These are phyloP conservation scores for Eucalyptus pauciflora DNA, from an alignment of 345 rosid genomes.

Conservation along the genomic window DNA sequence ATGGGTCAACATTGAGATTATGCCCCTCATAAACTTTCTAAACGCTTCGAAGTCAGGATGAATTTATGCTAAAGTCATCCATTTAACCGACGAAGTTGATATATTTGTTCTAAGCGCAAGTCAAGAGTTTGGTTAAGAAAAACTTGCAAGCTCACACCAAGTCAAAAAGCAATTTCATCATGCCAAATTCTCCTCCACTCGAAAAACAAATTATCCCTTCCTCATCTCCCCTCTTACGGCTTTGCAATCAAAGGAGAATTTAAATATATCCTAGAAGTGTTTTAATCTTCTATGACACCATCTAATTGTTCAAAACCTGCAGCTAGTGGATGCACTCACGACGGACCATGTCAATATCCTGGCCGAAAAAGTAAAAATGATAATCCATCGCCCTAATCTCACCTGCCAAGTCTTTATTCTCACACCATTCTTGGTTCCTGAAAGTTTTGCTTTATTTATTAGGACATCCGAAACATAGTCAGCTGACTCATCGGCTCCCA, in stretches of 20 bases:
- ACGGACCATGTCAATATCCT: not conserved
- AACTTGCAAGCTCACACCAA: not conserved
- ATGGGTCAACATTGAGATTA: not conserved
- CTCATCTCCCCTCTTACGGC: not conserved
- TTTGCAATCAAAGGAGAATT: not conserved
- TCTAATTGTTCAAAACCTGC: not conserved
- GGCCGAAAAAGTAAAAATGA: not conserved
- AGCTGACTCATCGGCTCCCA: conserved; percentile 50
- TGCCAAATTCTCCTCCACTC: not conserved
- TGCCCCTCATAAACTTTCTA: not conserved
- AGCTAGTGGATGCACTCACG: not conserved
- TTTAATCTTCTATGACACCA: not conserved
- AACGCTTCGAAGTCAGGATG: not conserved
- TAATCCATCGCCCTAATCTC: not conserved
- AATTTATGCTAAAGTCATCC: not conserved
- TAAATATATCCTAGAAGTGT: not conserved
- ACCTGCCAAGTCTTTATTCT: conserved; percentile 98
- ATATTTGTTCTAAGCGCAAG: not conserved
- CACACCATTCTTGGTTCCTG: conserved; percentile 75
- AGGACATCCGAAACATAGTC: conserved; percentile 71
- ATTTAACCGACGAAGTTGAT: not conserved
- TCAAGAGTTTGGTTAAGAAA: not conserved
- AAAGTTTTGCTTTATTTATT: conserved; percentile 43
- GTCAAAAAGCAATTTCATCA: not conserved
- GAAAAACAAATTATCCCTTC: not conserved